Evolutionary conservation across 2,329 filamentous ascomycete genomes (phyloP).

Genomic region (Xylogone sp.): DNA sequence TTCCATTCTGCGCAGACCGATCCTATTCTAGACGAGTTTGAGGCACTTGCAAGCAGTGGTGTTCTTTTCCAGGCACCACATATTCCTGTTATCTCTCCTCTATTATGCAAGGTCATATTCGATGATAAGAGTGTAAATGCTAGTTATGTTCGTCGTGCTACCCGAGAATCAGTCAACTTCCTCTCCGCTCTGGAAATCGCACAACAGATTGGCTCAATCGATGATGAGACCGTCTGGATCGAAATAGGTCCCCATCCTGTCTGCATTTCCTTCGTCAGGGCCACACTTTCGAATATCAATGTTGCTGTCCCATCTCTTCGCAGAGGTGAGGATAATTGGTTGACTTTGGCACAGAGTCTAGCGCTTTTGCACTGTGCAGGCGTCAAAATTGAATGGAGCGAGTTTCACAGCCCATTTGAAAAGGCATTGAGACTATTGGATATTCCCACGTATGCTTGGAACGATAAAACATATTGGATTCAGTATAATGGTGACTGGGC

Average conservation of each 20-base stretch:
- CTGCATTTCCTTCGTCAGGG: constrained; percentile 65
- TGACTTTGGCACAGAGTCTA: constrained; percentile 40
- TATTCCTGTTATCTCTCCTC: constrained; percentile 64
- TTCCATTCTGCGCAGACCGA: constrained; percentile 66
- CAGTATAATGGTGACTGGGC: constrained; percentile 53
- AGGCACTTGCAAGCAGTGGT: constrained; percentile 41
- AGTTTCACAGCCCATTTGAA: constrained; percentile 54
- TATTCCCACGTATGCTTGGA: constrained; percentile 58
- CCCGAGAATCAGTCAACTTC: constrained; percentile 68
- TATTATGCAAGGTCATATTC: constrained; percentile 56
- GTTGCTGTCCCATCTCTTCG: constrained; percentile 48
- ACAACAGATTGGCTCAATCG: constrained; percentile 53
- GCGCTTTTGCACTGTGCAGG: constrained; percentile 51
- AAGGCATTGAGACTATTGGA: constrained; percentile 47
- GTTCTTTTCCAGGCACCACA: constrained; percentile 53
- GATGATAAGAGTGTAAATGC: constrained; percentile 54
- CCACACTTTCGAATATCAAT: constrained; percentile 45
- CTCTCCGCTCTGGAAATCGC: constrained; percentile 56
- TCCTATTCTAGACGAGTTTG: constrained; percentile 57
- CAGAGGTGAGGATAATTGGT: constrained; percentile 53
- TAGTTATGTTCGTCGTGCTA: constrained; percentile 60
- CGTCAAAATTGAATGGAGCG: constrained; percentile 55
- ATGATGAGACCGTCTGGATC: constrained; percentile 61
- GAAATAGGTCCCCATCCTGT: constrained; percentile 73
- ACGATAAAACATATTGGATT: constrained; percentile 54